Evolutionary conservation across 23 red algal genomes (phyloP).

Genomic region (Pyropia haitanensis): DNA sequence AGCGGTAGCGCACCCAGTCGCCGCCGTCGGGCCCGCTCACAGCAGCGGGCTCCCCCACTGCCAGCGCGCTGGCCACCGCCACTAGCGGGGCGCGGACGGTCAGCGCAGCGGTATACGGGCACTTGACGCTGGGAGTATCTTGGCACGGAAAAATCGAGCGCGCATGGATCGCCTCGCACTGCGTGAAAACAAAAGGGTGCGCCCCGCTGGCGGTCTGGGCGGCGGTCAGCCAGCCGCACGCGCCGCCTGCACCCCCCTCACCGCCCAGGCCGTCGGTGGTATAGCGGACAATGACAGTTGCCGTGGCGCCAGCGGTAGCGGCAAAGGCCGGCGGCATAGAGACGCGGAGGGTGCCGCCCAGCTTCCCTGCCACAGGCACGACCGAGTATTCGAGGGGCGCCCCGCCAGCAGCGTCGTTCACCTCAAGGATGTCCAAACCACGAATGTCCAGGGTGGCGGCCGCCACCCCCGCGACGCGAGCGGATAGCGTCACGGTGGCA

Average conservation of each 20-base stretch:
- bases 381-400: constrained; percentile 11
- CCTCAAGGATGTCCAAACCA: constrained; percentile 23
- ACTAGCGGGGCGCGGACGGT: constrained; percentile 26
- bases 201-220: constrained; percentile 21
- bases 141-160: constrained; percentile 74
- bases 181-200: constrained; percentile 58
- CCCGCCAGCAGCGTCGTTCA: constrained; percentile 4
- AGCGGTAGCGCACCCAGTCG: constrained; percentile 11
- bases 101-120: constrained; percentile 36
- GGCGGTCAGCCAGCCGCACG: constrained; percentile 51
- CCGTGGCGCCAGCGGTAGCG: neutral
- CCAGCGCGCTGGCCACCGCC: constrained; percentile 26
- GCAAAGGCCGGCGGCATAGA: constrained; percentile 5
- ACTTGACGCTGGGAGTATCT: constrained; percentile 63
- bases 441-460: constrained; percentile 31
- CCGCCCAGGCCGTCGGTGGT: constrained; percentile 40
- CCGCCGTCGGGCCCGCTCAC: constrained; percentile 4
- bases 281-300: constrained; percentile 12
- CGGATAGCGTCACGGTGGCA: constrained; percentile 10
- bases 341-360: constrained; percentile 25
- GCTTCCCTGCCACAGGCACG: constrained; percentile 2
- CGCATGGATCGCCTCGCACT: constrained; percentile 57
- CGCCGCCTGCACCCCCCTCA: constrained; percentile 28
- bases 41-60: constrained; percentile 19
- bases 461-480: constrained; percentile 7